A percentile compares a stretch with the other conserved stretches of the same genome.
Conservation (phyloP, 345 rosid genomes). For the Nephelium lappaceum region DNA sequence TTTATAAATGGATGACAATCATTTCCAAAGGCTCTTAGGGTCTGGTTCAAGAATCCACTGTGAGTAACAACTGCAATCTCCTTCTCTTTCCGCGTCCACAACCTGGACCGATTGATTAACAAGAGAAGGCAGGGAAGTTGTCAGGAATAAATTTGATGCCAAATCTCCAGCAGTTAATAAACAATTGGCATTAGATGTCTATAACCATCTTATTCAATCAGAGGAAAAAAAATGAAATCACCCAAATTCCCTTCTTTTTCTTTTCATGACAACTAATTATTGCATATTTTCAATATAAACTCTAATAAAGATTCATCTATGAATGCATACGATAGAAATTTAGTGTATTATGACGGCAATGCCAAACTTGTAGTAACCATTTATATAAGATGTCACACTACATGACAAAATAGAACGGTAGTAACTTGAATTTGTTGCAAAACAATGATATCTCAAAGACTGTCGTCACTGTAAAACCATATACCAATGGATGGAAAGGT, state of each 20-base stretch:
- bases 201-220: neutral
- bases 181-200: neutral
- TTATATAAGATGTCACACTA: neutral
- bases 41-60: constrained; percentile 62
- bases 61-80: constrained; percentile 83
- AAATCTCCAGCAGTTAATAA: neutral
- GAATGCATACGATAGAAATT: neutral
- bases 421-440: neutral
- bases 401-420: neutral
- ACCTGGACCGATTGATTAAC: constrained; percentile 43
- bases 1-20: constrained; percentile 53
- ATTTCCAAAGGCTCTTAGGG: constrained; percentile 55
- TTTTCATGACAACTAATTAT: neutral
- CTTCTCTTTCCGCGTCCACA: constrained; percentile 69
- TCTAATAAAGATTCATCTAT: neutral
- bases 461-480: neutral
- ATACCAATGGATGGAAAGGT: neutral
- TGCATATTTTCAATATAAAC: neutral
- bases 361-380: too few species aligned
- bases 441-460: neutral
- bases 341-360: neutral
- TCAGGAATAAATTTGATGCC: neutral
- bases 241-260: neutral
- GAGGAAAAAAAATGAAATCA: neutral
- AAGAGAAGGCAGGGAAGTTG: neutral